These are phyloP conservation scores for Afroboletus lepidellus DNA, from an alignment of 1,284 basidiomycete genomes.

Conservation along the genomic window DNA sequence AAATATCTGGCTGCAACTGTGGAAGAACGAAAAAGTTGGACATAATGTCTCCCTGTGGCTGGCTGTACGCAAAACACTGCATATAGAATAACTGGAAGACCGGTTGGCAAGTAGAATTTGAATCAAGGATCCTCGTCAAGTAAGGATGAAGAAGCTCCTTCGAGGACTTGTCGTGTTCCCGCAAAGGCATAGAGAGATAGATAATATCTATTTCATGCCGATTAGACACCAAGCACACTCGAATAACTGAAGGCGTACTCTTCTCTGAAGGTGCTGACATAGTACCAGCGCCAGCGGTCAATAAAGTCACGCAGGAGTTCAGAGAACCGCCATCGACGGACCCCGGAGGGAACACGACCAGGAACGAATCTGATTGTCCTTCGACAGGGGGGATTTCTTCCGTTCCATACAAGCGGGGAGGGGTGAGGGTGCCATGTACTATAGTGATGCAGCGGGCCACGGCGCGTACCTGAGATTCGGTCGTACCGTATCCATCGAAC, in stretches of 20 bases:
- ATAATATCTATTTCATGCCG: slow-evolving; percentile 48
- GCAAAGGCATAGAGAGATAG: slow-evolving; percentile 56
- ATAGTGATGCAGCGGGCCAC: slow-evolving; percentile 71
- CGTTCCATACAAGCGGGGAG: slow-evolving; percentile 22
- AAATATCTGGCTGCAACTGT: slow-evolving; percentile 40
- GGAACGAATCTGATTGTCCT: slow-evolving; percentile 42
- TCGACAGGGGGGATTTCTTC: slow-evolving; percentile 21
- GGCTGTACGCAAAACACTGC: slow-evolving; percentile 34
- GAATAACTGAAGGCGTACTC: slow-evolving; percentile 51
- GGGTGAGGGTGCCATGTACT: slow-evolving; percentile 46
- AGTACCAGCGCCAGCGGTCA: slow-evolving; percentile 82
- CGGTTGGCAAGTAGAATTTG: slow-evolving; percentile 26
- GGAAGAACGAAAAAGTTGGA: slow-evolving; percentile 40
- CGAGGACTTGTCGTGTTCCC: slow-evolving; percentile 32
- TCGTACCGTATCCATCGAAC: slow-evolving; percentile 2
- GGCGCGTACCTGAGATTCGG: slow-evolving; percentile 11
- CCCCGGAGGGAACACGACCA: slow-evolving; percentile 80
- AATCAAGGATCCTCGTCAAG: slow-evolving; percentile 45
- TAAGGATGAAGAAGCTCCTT: slow-evolving; percentile 60
- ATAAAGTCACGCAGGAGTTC: slow-evolving; percentile 58
- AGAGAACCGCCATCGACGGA: slow-evolving; percentile 48
- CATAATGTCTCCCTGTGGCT: slow-evolving; percentile 4
- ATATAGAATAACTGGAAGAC: slow-evolving; percentile 59
- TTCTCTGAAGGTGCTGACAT: slow-evolving; percentile 82
- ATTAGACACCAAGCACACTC: not conserved